These are phyloP conservation scores for Thymus mandschuricus DNA, from an alignment of 257 asterid genomes.

Conservation along the genomic window DNA sequence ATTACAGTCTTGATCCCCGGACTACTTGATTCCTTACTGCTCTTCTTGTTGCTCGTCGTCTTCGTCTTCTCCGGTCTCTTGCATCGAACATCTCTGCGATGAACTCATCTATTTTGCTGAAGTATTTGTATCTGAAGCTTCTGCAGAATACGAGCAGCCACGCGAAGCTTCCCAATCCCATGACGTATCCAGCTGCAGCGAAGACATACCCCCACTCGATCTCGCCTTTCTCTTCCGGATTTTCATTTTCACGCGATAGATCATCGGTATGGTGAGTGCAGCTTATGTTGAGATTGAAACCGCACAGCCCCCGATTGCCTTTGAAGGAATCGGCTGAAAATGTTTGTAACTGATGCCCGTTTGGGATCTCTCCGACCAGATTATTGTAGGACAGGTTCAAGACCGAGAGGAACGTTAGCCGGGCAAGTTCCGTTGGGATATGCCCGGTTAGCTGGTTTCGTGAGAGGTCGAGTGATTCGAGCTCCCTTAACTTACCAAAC, in stretches of 20 bases:
- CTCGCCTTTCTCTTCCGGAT: neutral
- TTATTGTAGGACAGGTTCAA: neutral
- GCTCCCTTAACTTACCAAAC: neutral
- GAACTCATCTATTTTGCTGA: neutral
- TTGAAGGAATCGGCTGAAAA: neutral
- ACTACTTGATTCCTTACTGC: neutral
- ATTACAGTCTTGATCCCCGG: too few relatives aligned
- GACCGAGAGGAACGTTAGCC: neutral
- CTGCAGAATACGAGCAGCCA: neutral
- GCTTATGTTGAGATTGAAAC: neutral
- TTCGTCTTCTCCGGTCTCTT: neutral
- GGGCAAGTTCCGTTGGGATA: neutral
- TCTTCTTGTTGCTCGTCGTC: neutral
- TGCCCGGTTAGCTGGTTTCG: neutral
- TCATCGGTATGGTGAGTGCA: neutral
- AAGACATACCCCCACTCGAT: neutral
- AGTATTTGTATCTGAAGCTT: neutral
- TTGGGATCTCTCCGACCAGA: neutral
- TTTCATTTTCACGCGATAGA: neutral
- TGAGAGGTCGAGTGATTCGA: neutral
- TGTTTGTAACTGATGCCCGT: neutral
- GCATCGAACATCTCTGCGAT: neutral
- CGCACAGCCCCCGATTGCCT: neutral
- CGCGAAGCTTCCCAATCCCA: neutral
- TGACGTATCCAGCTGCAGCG: too few relatives aligned